Percentiles rank a stretch among this genome's conserved stretches.
Conservation (phyloP, 441 rosid genomes). For the Euphorbia corollata region DNA sequence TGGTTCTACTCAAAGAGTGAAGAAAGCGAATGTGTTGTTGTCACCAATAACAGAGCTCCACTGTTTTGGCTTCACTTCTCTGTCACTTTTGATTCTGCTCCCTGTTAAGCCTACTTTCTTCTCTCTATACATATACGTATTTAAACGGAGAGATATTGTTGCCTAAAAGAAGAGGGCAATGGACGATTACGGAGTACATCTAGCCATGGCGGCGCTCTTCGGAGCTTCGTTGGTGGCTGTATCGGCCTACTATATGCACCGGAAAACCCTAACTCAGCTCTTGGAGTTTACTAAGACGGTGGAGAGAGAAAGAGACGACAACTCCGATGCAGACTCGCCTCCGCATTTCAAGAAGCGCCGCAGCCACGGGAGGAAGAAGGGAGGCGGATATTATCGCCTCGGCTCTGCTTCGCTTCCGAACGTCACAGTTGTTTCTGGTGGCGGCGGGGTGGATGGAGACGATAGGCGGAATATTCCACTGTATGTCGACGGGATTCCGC, state of each 20-base stretch:
- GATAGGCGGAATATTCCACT: conserved; percentile 54
- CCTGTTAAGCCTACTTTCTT: neutral
- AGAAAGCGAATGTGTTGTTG: no score
- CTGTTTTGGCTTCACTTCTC: neutral
- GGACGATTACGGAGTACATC: conserved; percentile 70
- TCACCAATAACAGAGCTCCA: conserved; percentile 15
- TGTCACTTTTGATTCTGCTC: no score
- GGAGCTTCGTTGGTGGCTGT: conserved; percentile 94
- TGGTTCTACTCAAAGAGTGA: no score
- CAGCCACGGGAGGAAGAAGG: conserved; percentile 30
- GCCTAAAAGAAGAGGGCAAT: conserved; percentile 22
- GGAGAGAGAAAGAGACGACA: conserved; percentile 48
- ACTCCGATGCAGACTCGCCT: conserved; percentile 44
- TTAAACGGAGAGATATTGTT: neutral
- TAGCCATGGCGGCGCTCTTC: conserved; percentile 85
- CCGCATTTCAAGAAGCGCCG: conserved; percentile 45
- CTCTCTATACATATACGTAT: neutral
- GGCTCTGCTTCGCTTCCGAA: conserved; percentile 70
- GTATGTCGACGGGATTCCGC: conserved; percentile 63
- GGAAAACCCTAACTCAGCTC: conserved; percentile 79
- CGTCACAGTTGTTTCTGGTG: conserved; percentile 45
- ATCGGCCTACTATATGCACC: conserved; percentile 86
- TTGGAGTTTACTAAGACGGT: conserved; percentile 81
- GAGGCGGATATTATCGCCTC: conserved; percentile 46
- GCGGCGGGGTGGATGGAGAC: conserved; percentile 40